Percentiles rank a stretch among this genome's conserved stretches.
Conservation (phyloP, 495 filamentous ascomycete genomes). For the Neurospora sp. region DNA sequence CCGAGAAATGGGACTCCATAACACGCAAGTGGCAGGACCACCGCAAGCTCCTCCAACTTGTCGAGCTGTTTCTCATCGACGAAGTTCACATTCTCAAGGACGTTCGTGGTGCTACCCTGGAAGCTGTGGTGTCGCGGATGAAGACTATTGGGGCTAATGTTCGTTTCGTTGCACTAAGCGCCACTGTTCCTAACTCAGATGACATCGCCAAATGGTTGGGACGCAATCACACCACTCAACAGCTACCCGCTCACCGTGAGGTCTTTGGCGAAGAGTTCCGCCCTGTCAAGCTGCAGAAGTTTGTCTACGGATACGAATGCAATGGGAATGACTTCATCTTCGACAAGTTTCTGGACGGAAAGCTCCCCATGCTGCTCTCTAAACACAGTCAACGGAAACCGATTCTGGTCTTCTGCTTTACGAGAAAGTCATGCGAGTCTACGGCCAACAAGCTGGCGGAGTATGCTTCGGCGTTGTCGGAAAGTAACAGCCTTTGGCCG, state of each 20-base stretch:
- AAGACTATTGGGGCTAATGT: conserved; percentile 81
- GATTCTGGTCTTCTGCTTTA: conserved; percentile 89
- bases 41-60: conserved; percentile 66
- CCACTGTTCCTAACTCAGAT: conserved; percentile 84
- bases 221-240: conserved; percentile 53
- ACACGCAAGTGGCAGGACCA: conserved; percentile 95
- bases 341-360: conserved; percentile 66
- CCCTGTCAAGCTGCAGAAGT: conserved; percentile 77
- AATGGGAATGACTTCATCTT: conserved; percentile 76
- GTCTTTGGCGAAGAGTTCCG: conserved; percentile 88
- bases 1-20: conserved; percentile 98
- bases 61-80: conserved; percentile 89
- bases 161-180: conserved; percentile 84
- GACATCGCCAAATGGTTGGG: conserved; percentile 94
- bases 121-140: conserved; percentile 96
- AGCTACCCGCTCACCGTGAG: conserved; percentile 61
- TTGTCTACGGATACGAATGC: conserved; percentile 64
- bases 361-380: conserved; percentile 64
- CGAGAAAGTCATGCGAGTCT: conserved; percentile 60
- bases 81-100: conserved; percentile 96
- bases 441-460: conserved; percentile 69
- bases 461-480: conserved; percentile 48
- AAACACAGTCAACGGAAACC: conserved; percentile 73
- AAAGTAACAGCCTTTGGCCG: conserved; percentile 56
- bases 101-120: conserved; percentile 75